Conservation (phyloP, 2,329 filamentous ascomycete genomes). For the Aspergillus chevalieri region DNA sequence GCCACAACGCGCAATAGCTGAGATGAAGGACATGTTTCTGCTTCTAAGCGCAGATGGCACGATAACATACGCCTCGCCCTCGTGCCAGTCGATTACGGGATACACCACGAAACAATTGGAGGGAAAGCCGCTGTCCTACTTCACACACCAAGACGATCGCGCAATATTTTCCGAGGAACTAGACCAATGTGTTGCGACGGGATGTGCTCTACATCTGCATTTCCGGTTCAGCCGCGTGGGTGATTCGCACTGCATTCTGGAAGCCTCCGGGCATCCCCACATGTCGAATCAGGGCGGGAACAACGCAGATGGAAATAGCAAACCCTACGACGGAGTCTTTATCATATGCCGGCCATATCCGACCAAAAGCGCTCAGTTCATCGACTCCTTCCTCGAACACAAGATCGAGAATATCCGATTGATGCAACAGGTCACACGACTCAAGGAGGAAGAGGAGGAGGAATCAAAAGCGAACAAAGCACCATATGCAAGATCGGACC, state of each 20-base stretch:
- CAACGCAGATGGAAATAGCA: conserved; percentile 55
- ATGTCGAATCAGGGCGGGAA: conserved; percentile 57
- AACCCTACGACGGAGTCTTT: conserved; percentile 80
- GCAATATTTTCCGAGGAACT: conserved; percentile 79
- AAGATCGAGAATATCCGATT: conserved; percentile 93
- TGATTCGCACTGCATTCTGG: conserved; percentile 70
- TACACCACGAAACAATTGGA: conserved; percentile 65
- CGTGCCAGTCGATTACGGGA: conserved; percentile 66
- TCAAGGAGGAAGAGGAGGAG: conserved; percentile 78
- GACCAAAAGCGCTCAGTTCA: conserved; percentile 73
- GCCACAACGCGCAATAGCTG: conserved; percentile 82
- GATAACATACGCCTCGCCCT: conserved; percentile 80
- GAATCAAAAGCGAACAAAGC: conserved; percentile 63
- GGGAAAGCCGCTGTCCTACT: conserved; percentile 70
- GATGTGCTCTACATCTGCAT: conserved; percentile 74
- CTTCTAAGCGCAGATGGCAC: conserved; percentile 80
- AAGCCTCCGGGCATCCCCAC: conserved; percentile 89
- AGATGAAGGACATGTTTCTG: conserved; percentile 81
- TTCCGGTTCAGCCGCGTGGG: conserved; percentile 76
- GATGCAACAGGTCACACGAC: conserved; percentile 73
- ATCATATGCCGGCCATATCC: conserved; percentile 89
- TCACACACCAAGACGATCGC: conserved; percentile 80
- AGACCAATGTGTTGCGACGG: conserved; percentile 78
- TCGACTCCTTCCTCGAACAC: conserved; percentile 92
- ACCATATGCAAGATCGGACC: conserved; percentile 52